Conservation (phyloP, 345 rosid species). For the Passiflora organensis region DNA sequence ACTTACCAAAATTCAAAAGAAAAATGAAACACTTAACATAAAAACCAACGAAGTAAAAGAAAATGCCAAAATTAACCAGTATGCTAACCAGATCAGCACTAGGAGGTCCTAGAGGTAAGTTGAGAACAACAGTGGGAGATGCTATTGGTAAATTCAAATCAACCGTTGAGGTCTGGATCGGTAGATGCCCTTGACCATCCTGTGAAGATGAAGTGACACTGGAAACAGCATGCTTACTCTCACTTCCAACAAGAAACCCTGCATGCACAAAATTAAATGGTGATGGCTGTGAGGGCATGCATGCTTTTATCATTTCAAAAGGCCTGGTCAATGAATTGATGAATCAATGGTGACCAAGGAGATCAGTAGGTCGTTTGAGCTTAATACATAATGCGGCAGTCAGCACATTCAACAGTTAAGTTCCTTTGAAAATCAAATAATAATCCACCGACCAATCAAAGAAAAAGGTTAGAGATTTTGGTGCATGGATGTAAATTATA, state of each 20-base stretch:
- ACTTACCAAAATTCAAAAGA: too few relatives aligned
- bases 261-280: conserved; percentile 12
- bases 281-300: conserved; percentile 10
- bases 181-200: conserved; percentile 23
- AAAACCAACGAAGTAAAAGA: too few relatives aligned
- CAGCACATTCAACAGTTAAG: too few relatives aligned
- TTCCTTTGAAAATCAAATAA: too few relatives aligned
- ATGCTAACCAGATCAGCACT: conserved; percentile 26
- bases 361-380: conserved; percentile 23
- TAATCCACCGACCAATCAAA: too few relatives aligned
- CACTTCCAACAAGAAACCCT: conserved; percentile 32
- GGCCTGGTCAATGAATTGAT: conserved; percentile 33
- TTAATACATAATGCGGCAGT: conserved; percentile 19
- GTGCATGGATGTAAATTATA: too few relatives aligned
- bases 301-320: conserved; percentile 24
- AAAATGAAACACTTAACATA: too few relatives aligned
- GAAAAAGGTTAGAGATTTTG: too few relatives aligned
- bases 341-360: conserved; percentile 36
- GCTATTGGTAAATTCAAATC: conserved; percentile 22
- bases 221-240: conserved; percentile 49
- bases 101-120: conserved; percentile 6
- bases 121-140: conserved; percentile 14
- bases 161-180: conserved; percentile 21
- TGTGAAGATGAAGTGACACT: conserved; percentile 39
- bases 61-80: background rate